phyloP scores from a whole-genome alignment of 805 yeast species.

The Candida golubevii region DNA sequence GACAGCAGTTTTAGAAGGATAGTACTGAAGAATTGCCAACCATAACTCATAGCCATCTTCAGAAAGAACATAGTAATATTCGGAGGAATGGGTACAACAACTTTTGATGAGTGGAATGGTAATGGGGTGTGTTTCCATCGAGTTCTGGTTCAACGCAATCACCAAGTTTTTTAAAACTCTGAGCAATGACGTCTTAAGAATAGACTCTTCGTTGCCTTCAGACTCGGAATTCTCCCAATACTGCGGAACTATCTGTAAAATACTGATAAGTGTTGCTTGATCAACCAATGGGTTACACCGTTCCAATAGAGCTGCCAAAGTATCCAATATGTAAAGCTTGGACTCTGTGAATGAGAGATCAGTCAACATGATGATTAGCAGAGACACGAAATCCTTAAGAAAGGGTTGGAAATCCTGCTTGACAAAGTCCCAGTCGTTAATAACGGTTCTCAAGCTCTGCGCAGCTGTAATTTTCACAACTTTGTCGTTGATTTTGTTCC shows the following conservation, averaged over 20 bases:
- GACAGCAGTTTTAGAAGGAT: constrained; percentile 38
- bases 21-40: constrained; percentile 63
- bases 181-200: constrained; percentile 35
- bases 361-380: constrained; percentile 48
- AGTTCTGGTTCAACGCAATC: constrained; percentile 52
- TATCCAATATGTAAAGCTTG: constrained; percentile 66
- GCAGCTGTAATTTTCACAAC: constrained; percentile 79
- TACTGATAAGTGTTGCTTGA: constrained; percentile 44
- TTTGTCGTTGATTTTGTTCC: constrained; percentile 52
- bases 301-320: constrained; percentile 58
- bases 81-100: constrained; percentile 49
- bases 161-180: constrained; percentile 57
- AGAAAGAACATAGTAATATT: constrained; percentile 49
- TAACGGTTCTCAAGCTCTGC: constrained; percentile 59
- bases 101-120: constrained; percentile 63
- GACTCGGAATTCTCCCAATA: constrained; percentile 65
- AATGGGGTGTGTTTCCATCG: constrained; percentile 45
- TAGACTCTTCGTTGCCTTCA: constrained; percentile 34
- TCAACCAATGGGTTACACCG: constrained; percentile 63
- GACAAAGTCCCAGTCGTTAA: constrained; percentile 86
- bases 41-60: constrained; percentile 90
- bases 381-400: constrained; percentile 46
- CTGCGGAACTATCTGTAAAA: constrained; percentile 57
- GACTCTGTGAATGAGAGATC: constrained; percentile 64
- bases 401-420: constrained; percentile 65